phyloP scores from a whole-genome alignment of 2,329 filamentous ascomycete species.

The Fusarium austroafricanum region DNA sequence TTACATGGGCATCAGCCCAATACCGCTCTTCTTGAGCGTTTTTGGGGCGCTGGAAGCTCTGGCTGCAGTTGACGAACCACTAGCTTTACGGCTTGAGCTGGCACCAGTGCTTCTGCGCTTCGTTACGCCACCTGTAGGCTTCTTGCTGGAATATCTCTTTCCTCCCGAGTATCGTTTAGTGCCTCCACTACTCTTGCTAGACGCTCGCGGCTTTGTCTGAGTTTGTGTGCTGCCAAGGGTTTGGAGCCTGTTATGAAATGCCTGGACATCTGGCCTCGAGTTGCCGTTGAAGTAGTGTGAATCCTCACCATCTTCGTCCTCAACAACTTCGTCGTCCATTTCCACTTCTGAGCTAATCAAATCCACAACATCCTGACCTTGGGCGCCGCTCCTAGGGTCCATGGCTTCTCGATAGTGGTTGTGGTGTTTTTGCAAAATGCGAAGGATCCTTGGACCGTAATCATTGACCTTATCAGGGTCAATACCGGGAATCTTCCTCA shows the following conservation, averaged over 20 bases:
- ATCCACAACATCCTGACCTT: slow-evolving; percentile 62
- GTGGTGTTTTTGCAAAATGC: slow-evolving; percentile 64
- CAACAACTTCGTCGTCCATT: slow-evolving; percentile 52
- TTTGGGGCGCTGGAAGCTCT: slow-evolving; percentile 39
- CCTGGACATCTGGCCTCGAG: slow-evolving; percentile 48
- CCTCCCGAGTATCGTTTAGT: slow-evolving; percentile 46
- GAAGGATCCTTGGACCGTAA: slow-evolving; percentile 71
- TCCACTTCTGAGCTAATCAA: slow-evolving; percentile 62
- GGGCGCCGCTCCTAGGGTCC: slow-evolving; percentile 46
- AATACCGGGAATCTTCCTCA: slow-evolving; percentile 73
- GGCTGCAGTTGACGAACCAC: slow-evolving; percentile 45
- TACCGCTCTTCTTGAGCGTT: slow-evolving; percentile 51
- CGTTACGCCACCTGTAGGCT: slow-evolving; percentile 45
- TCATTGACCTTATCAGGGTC: slow-evolving; percentile 69
- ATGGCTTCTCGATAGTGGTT: slow-evolving; percentile 63
- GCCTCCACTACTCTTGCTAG: slow-evolving; percentile 43
- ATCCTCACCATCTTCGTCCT: slow-evolving; percentile 54
- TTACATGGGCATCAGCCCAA: slow-evolving; percentile 50
- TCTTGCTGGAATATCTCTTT: slow-evolving; percentile 49
- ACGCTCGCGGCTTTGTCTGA: slow-evolving; percentile 44
- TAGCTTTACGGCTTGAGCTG: slow-evolving; percentile 47
- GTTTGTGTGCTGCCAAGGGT: slow-evolving; percentile 45
- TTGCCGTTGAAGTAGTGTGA: slow-evolving; percentile 61
- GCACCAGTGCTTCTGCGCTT: slow-evolving; percentile 48
- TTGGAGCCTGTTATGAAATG: slow-evolving; percentile 51